Conservation (phyloP, 2,329 filamentous ascomycete species). For the Aureobasidium sp. region DNA sequence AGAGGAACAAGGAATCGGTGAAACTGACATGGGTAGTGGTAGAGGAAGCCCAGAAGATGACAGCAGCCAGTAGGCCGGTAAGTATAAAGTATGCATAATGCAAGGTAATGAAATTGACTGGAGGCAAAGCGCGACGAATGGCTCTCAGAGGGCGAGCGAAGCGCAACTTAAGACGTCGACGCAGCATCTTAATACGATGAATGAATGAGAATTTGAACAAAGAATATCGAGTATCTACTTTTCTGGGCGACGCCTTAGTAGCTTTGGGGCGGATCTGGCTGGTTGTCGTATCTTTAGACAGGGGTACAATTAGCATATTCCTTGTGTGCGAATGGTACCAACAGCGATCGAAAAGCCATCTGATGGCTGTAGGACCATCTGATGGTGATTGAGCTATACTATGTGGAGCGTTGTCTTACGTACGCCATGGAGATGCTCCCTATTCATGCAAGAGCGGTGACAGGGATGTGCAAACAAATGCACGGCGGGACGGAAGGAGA, state of each 20-base stretch:
- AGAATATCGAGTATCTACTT: background rate
- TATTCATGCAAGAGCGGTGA: constrained; percentile 5
- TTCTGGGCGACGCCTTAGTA: constrained; percentile 8
- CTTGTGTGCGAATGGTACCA: too few species aligned
- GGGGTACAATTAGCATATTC: too few species aligned
- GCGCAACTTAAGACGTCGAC: background rate
- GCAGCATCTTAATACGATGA: background rate
- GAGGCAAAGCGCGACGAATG: constrained; percentile 14
- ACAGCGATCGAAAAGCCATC: too few species aligned
- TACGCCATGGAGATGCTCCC: background rate
- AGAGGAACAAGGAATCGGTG: constrained; percentile 57
- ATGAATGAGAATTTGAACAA: background rate
- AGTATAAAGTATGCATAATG: constrained; percentile 60
- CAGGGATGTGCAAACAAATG: background rate
- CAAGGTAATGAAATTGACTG: constrained; percentile 32
- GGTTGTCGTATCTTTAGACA: background rate
- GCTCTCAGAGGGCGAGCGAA: constrained; percentile 9
- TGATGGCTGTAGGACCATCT: too few species aligned
- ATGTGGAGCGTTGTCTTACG: too few species aligned
- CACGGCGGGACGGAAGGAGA: background rate
- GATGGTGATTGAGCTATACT: too few species aligned
- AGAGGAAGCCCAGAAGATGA: constrained; percentile 54
- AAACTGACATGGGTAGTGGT: constrained; percentile 46
- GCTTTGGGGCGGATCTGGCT: background rate
- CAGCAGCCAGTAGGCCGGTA: constrained; percentile 45